These are phyloP conservation scores for Farysia itapuensis DNA, from an alignment of 1,284 basidiomycete species.

Conservation along the genomic window DNA sequence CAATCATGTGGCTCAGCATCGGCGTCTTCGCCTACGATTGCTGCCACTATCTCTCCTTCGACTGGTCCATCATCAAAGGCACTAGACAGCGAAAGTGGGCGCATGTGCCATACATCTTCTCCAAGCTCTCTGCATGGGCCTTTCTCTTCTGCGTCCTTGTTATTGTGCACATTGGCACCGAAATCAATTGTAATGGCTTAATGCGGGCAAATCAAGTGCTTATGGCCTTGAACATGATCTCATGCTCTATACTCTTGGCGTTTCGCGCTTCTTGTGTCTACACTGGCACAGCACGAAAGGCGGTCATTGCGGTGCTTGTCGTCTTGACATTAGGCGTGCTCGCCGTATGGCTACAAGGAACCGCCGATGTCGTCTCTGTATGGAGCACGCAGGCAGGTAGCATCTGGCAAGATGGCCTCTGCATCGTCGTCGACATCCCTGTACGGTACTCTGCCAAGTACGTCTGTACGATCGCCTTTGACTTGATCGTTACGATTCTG, in stretches of 20 bases:
- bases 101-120: conserved; percentile 26
- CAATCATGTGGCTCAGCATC: conserved; percentile 24
- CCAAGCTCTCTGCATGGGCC: conserved; percentile 18
- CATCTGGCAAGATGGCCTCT: conserved; percentile 33
- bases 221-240: conserved; percentile 29
- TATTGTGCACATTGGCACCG: conserved; percentile 6
- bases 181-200: conserved; percentile 19
- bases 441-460: conserved; percentile 32
- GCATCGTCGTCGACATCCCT: conserved; percentile 12
- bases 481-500: conserved; percentile 33
- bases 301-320: conserved; percentile 12
- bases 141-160: conserved; percentile 15
- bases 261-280: conserved; percentile 34
- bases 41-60: conserved; percentile 13
- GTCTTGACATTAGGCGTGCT: conserved; percentile 29
- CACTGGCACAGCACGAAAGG: conserved; percentile 11
- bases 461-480: conserved; percentile 31
- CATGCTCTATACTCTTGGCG: conserved; percentile 23
- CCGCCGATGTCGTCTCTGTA: conserved; percentile 12
- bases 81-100: conserved; percentile 22
- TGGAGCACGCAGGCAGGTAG: conserved; percentile 23
- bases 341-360: conserved; percentile 42
- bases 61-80: conserved; percentile 13
- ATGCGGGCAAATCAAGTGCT: conserved; percentile 25
- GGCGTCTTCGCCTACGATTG: conserved; percentile 28